phyloP scores from a whole-genome alignment of 2,329 filamentous ascomycete genomes.

The Fonsecaea erecta region DNA sequence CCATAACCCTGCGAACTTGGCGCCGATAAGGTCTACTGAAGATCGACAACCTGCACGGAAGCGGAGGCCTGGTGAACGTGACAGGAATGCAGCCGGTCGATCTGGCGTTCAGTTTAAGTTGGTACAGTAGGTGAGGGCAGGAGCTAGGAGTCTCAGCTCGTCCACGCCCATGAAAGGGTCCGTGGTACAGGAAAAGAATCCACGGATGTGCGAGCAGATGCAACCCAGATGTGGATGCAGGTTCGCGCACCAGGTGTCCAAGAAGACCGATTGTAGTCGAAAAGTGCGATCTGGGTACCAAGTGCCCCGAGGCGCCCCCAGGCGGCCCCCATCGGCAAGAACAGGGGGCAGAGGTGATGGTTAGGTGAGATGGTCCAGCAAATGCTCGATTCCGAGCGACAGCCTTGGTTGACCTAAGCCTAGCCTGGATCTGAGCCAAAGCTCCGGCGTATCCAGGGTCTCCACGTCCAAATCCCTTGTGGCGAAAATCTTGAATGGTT shows the following conservation, averaged over 20 bases:
- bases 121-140: not conserved
- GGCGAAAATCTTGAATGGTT: slow-evolving; percentile 2
- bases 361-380: slow-evolving; percentile 19
- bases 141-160: not conserved
- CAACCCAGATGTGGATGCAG: slow-evolving; percentile 1
- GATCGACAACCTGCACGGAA: slow-evolving; percentile 8
- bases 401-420: slow-evolving; percentile 15
- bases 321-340: not conserved
- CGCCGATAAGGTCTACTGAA: slow-evolving; percentile 11
- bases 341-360: not conserved
- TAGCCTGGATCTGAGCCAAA: slow-evolving; percentile 14
- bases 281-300: slow-evolving; percentile 20
- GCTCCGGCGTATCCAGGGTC: not conserved
- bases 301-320: too few species aligned
- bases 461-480: not conserved
- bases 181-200: not conserved
- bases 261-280: slow-evolving; percentile 21
- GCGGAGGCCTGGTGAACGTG: not conserved
- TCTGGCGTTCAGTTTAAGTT: slow-evolving; percentile 18
- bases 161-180: not conserved
- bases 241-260: not conserved
- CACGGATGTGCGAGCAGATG: slow-evolving; percentile 1
- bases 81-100: slow-evolving; percentile 24
- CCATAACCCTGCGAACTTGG: not conserved
- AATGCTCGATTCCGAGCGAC: slow-evolving; percentile 21